phyloP scores from a whole-genome alignment of 257 asterid genomes.

The Anisodus tanguticus region DNA sequence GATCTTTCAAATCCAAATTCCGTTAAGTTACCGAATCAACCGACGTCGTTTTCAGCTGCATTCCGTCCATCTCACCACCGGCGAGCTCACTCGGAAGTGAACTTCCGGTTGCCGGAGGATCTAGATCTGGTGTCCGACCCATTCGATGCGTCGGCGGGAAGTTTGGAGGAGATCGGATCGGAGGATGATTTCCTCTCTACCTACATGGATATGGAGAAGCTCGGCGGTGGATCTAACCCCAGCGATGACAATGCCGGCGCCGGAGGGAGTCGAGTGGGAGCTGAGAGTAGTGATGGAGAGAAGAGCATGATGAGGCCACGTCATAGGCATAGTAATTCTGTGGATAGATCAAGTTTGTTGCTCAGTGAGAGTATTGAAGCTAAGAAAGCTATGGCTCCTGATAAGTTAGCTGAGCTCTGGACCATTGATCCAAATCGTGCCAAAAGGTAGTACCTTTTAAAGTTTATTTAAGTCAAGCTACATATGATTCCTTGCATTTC shows the following conservation, averaged over 20 bases:
- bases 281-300: conserved; percentile 47
- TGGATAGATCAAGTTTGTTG: conserved; percentile 70
- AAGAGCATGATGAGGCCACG: conserved; percentile 41
- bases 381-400: conserved; percentile 97
- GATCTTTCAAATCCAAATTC: conserved; percentile 64
- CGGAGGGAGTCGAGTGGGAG: conserved; percentile 40
- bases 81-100: conserved; percentile 92
- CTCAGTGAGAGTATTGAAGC: conserved; percentile 74
- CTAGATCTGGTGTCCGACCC: conserved; percentile 79
- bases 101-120: conserved; percentile 83
- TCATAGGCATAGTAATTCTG: conserved; percentile 72
- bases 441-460: conserved; percentile 59
- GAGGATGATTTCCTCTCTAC: conserved; percentile 93
- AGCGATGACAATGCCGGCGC: conserved; percentile 42
- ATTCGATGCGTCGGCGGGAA: conserved; percentile 61
- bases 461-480: not conserved
- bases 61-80: conserved; percentile 83
- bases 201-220: conserved; percentile 92
- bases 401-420: conserved; percentile 96
- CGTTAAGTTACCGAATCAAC: conserved; percentile 37
- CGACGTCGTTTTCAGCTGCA: conserved; percentile 48
- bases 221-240: conserved; percentile 53
- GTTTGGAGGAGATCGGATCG: conserved; percentile 90
- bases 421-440: conserved; percentile 95
- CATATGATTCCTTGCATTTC: not conserved